phyloP scores from a whole-genome alignment of 441 rosid genomes.

The Jatropha podagrica region DNA sequence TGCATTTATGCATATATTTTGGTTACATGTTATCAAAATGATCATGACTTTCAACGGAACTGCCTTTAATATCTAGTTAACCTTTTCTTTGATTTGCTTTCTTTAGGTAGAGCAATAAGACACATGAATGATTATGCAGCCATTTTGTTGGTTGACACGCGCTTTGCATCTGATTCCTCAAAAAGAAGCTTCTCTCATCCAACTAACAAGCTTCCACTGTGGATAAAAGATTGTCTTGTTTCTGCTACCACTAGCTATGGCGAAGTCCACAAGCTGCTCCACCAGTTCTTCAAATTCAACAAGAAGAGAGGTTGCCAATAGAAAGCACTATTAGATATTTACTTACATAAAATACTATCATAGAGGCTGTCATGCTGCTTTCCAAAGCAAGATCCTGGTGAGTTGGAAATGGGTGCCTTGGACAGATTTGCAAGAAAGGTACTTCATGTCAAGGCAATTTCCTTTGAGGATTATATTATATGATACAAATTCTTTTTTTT shows the following conservation, averaged over 20 bases:
- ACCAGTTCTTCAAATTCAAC: constrained; percentile 74
- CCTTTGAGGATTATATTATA: background rate
- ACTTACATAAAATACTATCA: background rate
- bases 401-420: background rate
- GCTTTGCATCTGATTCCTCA: constrained; percentile 62
- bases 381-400: background rate
- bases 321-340: background rate
- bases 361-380: background rate
- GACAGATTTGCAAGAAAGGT: constrained; percentile 1
- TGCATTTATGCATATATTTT: background rate
- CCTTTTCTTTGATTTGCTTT: constrained; percentile 3
- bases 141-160: constrained; percentile 80
- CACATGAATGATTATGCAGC: constrained; percentile 89
- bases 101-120: constrained; percentile 84
- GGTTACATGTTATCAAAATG: background rate
- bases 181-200: constrained; percentile 55
- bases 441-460: background rate
- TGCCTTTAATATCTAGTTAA: background rate
- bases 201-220: constrained; percentile 73
- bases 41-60: background rate
- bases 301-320: constrained; percentile 35
- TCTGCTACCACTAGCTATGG: constrained; percentile 71
- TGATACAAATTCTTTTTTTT: background rate
- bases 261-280: constrained; percentile 72
- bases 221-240: constrained; percentile 75